phyloP scores from a whole-genome alignment of 306 rosid species.

The Rubus parviflorus region DNA sequence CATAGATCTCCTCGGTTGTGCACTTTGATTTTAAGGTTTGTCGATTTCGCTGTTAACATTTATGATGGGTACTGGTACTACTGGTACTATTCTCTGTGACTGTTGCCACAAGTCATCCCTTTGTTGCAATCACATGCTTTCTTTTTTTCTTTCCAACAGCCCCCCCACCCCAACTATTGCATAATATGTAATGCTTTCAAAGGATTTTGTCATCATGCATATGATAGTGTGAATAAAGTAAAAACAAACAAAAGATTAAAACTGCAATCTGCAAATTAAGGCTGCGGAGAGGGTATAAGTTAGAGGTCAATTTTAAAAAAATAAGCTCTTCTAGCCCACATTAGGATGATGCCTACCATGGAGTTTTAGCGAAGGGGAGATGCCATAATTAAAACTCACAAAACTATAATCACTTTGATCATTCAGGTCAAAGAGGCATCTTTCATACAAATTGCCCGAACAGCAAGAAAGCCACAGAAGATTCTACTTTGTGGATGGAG shows the following conservation, averaged over 20 bases:
- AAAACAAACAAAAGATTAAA: not conserved
- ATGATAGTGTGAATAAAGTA: not conserved
- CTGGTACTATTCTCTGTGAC: not conserved
- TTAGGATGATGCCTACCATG: constrained; percentile 34
- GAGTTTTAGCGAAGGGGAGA: constrained; percentile 31
- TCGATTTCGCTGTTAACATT: not conserved
- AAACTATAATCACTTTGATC: constrained; percentile 44
- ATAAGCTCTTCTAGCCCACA: constrained; percentile 19
- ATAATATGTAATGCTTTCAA: not conserved
- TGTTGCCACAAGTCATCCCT: not conserved
- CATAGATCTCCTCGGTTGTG: not conserved
- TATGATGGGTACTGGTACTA: not conserved
- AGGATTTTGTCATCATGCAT: not conserved
- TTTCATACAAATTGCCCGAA: constrained; percentile 45
- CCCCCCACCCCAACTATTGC: not conserved
- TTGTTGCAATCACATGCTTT: not conserved
- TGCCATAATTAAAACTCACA: constrained; percentile 39
- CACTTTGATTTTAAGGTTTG: not conserved
- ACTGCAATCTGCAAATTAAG: not conserved
- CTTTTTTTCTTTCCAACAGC: not conserved
- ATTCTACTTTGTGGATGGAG: constrained; percentile 57
- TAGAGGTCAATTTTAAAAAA: constrained; percentile 12
- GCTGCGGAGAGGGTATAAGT: constrained; percentile 5
- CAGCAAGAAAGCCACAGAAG: constrained; percentile 48
- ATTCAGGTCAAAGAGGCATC: constrained; percentile 52